A percentile compares a stretch with the other conserved stretches of the same genome.
Conservation (phyloP, 139 green algal genomes). For the Raphidocelis subcapitata region DNA sequence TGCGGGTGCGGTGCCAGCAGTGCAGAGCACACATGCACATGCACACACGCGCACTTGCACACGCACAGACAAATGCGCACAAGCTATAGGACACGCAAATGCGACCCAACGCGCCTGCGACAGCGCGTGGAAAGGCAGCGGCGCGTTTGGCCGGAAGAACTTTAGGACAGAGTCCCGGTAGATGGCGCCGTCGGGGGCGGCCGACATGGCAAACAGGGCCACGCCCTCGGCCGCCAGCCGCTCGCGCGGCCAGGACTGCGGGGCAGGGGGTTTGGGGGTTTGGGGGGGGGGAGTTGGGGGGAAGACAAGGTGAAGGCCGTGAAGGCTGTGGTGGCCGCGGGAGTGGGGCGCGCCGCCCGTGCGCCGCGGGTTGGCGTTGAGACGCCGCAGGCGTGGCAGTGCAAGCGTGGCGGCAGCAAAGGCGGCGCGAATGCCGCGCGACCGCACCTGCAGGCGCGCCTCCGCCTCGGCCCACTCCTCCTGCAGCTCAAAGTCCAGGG, state of each 20-base stretch:
- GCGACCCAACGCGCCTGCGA: constrained; percentile 8
- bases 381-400: not conserved
- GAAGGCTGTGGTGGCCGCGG: not conserved
- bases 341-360: not conserved
- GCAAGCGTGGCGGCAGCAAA: not conserved
- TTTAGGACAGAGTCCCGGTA: constrained; percentile 47
- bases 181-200: constrained; percentile 34
- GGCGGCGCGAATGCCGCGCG: not conserved
- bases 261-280: too few relatives aligned
- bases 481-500: constrained; percentile 43
- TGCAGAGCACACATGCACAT: not conserved
- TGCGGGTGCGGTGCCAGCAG: not conserved
- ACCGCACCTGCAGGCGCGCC: constrained; percentile 18
- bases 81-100: too few relatives aligned
- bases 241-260: constrained; percentile 20
- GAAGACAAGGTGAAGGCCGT: not conserved
- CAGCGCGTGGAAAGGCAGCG: constrained; percentile 53
- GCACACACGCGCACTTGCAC: not conserved
- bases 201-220: constrained; percentile 49
- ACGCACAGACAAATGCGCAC: too few relatives aligned
- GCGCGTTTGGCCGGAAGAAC: constrained; percentile 32
- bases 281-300: too few relatives aligned
- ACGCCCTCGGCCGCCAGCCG: constrained; percentile 43
- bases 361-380: not conserved
- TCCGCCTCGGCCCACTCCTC: constrained; percentile 28